phyloP scores from a whole-genome alignment of 2,329 filamentous ascomycete species.

The Colletotrichum zoysiae region DNA sequence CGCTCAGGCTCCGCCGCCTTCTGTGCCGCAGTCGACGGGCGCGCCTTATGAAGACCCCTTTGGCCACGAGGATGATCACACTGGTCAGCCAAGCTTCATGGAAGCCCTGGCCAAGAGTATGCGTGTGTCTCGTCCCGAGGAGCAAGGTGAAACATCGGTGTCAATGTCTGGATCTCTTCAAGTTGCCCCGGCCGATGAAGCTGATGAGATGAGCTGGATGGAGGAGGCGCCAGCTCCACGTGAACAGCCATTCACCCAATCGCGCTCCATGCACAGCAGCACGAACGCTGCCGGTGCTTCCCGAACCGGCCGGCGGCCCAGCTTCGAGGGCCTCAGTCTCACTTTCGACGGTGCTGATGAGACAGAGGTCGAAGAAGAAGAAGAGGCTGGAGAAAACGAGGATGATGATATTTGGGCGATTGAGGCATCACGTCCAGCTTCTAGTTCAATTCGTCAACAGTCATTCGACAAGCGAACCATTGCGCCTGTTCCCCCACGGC shows the following conservation, averaged over 20 bases:
- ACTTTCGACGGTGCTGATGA: slow-evolving; percentile 26
- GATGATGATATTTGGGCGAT: slow-evolving; percentile 70
- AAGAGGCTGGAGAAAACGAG: slow-evolving; percentile 28
- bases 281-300: slow-evolving; percentile 33
- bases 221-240: slow-evolving; percentile 44
- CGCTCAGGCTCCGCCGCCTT: slow-evolving; percentile 17
- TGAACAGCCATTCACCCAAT: slow-evolving; percentile 34
- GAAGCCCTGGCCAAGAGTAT: slow-evolving; percentile 48
- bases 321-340: slow-evolving; percentile 17
- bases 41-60: slow-evolving; percentile 50
- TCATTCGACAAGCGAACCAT: slow-evolving; percentile 48
- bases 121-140: slow-evolving; percentile 25
- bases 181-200: slow-evolving; percentile 43
- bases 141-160: neutral
- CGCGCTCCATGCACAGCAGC: slow-evolving; percentile 27
- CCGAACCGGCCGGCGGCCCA: slow-evolving; percentile 15
- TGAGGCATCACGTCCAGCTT: slow-evolving; percentile 62
- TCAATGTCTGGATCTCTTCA: slow-evolving; percentile 35
- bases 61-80: slow-evolving; percentile 44
- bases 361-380: slow-evolving; percentile 33
- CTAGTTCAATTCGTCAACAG: slow-evolving; percentile 44
- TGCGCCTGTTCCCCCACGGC: slow-evolving; percentile 39
- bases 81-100: slow-evolving; percentile 51
- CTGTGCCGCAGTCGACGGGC: slow-evolving; percentile 23
- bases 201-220: slow-evolving; percentile 61